Evolutionary conservation across 306 rosid species (phyloP), one percentile per base, ranked within the genome.

Genomic region (Prunus fruticosa): DNA sequence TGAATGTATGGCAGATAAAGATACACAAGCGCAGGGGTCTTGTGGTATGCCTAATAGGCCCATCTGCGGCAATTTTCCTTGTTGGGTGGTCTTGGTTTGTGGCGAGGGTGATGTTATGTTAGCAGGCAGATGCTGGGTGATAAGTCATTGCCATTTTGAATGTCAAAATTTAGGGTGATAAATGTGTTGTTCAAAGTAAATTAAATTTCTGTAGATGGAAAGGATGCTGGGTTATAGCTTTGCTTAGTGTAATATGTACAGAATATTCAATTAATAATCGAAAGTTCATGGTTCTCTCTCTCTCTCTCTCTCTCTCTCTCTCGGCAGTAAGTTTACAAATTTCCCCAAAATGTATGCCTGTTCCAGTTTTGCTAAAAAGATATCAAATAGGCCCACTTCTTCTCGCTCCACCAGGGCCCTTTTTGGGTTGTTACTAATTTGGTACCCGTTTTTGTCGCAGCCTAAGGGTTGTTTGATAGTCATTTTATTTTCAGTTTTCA

Each of bases 211-310:
- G 76, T 69, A 75, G 75, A 28, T 80, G 76, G 67, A 62, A 74
- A 38, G 32, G 69, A 53, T 52, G 57, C 52, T 38, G 53, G 62
- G 30, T 43, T 58, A 69, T 68, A 61, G 79, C 52, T 68, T 56
- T 74, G 56, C 50, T 60, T 30, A 43, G 79, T 74, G 71, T 80
- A 28, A 27, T 75, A 25, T 80, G 76, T 80, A 80, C 79, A 80
- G 71, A 49, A 73, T 74, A 38, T 53, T 54, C 46, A 41, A 30
- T 34, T 46, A 80, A 80, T 68, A 74, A 74, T 74, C 43, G 13
- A 50, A 74, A 57, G 71, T 68, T 67, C 57, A 61, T 60, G 76
- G 27, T 28, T n/a, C n/a, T n/a, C n/a, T n/a, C 22, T 19, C 27
- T 25, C 27, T 25, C 25, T 23, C 25, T 23, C 25, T 23, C 58